These are phyloP conservation scores for Gaultheria prostrata DNA, from an alignment of 148 eudicot genomes.

Conservation along the genomic window DNA sequence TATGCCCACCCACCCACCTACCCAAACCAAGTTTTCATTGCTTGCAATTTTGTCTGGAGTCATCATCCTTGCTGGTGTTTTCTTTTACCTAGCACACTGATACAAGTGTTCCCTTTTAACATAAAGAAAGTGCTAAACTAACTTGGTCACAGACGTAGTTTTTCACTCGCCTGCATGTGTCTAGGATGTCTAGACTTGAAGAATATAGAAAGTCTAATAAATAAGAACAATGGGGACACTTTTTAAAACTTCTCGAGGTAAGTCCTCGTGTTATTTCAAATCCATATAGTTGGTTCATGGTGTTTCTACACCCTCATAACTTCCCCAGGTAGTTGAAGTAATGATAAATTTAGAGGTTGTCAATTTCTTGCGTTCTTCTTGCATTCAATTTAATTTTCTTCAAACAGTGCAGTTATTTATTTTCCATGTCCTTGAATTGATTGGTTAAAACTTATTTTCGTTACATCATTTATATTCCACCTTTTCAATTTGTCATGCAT, in stretches of 20 bases:
- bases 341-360: neutral
- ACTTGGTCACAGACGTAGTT: constrained; percentile 4
- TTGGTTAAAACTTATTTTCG: neutral
- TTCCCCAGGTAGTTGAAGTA: neutral
- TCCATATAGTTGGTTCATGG: neutral
- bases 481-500: neutral
- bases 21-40: neutral
- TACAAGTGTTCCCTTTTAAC: neutral
- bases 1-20: neutral
- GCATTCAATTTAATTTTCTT: neutral
- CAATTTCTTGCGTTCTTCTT: constrained; percentile 4
- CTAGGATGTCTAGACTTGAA: neutral
- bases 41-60: constrained; percentile 8
- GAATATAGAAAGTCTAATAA: neutral
- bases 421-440: neutral
- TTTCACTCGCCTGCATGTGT: neutral
- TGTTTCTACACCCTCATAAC: neutral
- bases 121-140: neutral
- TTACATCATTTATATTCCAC: neutral
- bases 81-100: neutral
- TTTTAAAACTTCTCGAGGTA: neutral
- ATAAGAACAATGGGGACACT: neutral
- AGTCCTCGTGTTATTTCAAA: neutral
- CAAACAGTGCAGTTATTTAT: neutral
- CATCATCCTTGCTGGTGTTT: neutral